Base-by-base conservation (phyloP, 2,329 filamentous ascomycete genomes). In the Escovopsis sp. region DNA sequence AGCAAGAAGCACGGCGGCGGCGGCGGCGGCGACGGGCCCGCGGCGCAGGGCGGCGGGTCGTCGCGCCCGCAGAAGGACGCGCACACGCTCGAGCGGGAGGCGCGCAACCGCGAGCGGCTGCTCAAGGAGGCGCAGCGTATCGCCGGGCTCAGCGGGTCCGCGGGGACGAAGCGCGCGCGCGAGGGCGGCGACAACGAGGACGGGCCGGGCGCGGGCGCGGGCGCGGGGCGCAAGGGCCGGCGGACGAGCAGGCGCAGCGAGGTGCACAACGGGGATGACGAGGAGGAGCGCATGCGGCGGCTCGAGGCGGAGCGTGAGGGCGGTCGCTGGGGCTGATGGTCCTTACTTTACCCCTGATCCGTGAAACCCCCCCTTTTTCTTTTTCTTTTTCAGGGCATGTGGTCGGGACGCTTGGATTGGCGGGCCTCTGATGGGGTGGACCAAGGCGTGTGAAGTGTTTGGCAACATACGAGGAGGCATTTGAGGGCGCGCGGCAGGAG, bases 81-180 rank as follows among this genome's bases (percentile, higher is more conserved):
- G n/a, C 79, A 84, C 57, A 79, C 80, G 2, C 64, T 79, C 0
- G 81, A 85, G 57, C 74, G 81, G 16, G 79, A 83, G 54, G 74
- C 73, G 11, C 66, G 77, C 13, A 72, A 81, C 52, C 68, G 78
- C 37, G 78, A 82, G 56, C 68, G 81, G 24, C 64, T 83, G 40
- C 64, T 80, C 11, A 80, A 79, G 52, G 81, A 85, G 58, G 74
- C 76, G 33, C 76, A 84, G 58, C 71, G 75, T 31, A 74, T 80
- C 58, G 68, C 76, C 36, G 66, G 72, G 35, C 55, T 76, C 40
- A 57, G 65, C 2, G 62, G 67, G 40, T 52, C 70, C 27, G 59
- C 61, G 33, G 62, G 67, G 42, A 51, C 64, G 50, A 72, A 79
- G 57, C 59, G 75, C 47, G 58, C 64, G 39, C 62, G 70, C n/a